Evolutionary conservation across 306 rosid genomes (phyloP).

Genomic region (Heteromeles arbutifolia): DNA sequence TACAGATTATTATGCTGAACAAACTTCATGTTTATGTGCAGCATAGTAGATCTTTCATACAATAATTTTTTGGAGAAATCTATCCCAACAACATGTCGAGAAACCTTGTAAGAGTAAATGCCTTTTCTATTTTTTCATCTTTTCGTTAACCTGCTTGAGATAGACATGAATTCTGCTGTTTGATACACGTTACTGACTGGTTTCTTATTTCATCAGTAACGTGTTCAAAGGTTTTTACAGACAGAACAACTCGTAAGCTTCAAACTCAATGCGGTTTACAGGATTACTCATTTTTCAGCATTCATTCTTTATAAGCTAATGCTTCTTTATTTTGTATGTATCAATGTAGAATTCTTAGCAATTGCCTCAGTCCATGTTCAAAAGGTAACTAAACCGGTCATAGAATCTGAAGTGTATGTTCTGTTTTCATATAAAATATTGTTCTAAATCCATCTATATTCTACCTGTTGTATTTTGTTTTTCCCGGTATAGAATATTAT

Average conservation of each 20-base stretch:
- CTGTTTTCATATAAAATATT: no score
- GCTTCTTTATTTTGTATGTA: not conserved
- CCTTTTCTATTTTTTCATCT: not conserved
- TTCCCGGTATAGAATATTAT: conserved; percentile 8
- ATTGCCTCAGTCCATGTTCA: conserved; percentile 1
- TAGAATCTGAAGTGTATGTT: not conserved
- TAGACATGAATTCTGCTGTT: no score
- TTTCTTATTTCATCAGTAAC: conserved; percentile 1
- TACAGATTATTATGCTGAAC: not conserved
- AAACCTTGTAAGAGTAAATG: not conserved
- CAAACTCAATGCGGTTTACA: not conserved
- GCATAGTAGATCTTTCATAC: conserved; percentile 13
- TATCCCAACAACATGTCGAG: conserved; percentile 8
- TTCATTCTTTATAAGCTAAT: not conserved
- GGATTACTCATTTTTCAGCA: not conserved
- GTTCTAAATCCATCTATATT: not conserved
- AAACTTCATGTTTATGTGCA: not conserved
- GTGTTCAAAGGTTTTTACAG: conserved; percentile 8
- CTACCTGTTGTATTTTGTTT: not conserved
- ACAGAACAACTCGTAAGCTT: conserved; percentile 8
- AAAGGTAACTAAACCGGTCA: not conserved
- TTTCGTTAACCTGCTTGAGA: not conserved
- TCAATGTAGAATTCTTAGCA: not conserved
- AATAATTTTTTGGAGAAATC: not conserved
- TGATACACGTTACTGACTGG: no score